Evolutionary conservation across 257 asterid genomes (phyloP).

Genomic region (Solanum appendiculatum): DNA sequence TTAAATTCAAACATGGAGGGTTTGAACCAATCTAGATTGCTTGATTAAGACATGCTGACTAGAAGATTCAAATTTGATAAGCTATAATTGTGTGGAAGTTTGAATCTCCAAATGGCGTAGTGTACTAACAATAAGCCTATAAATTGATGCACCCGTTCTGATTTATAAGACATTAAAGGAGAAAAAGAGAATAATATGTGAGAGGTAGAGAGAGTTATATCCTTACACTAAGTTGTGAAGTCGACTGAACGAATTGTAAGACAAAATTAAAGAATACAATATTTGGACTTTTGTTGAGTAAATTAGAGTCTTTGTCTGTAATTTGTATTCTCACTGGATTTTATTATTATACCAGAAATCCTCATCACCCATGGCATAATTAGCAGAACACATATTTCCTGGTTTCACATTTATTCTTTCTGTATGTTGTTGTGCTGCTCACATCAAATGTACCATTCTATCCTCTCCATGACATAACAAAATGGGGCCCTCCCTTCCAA

Average conservation of each 20-base stretch:
- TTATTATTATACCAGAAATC: background rate
- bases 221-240: background rate
- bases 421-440: background rate
- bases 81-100: background rate
- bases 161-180: background rate
- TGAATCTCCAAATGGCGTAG: background rate
- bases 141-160: background rate
- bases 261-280: background rate
- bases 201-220: background rate
- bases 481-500: background rate
- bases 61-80: background rate
- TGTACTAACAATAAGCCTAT: background rate
- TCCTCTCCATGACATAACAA: background rate
- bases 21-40: background rate
- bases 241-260: background rate
- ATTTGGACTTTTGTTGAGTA: background rate
- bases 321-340: background rate
- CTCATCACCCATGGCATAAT: background rate
- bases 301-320: background rate
- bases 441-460: background rate
- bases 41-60: background rate
- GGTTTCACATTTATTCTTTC: background rate
- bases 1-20: background rate
- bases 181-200: background rate
- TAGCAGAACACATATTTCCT: background rate